Base-by-base conservation (phyloP, 163 green algal genomes). In the Trebouxia gelatinosa region DNA sequence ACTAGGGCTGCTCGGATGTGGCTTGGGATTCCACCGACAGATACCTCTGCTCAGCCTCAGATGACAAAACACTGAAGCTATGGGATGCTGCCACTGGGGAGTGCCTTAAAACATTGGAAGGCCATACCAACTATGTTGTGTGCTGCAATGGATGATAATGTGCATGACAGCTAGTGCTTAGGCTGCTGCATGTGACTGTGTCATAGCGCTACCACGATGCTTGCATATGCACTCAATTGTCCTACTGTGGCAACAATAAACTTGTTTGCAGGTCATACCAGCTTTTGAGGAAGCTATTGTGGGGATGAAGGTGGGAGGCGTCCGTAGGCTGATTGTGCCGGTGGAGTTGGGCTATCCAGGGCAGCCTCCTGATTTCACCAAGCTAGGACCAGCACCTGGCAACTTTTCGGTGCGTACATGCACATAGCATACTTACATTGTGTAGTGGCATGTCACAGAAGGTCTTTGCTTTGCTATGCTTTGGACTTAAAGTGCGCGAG, bases 41-140 rank as follows among this genome's bases (percentile, higher is more conserved):
- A 26, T 92, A 90, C 65, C 46, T 98, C 1, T 85, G 78, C 48
- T 95, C 92, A 16, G 94, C 94, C 2, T 93, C 89, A 1, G 94
- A 98, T 81, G 95, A 99, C 86, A 84, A 89, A 5, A 97, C 87
- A 0, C 74, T 96, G 11, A 85, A 88, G 31, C 77, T 98, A 28
- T 99, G 95, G 95, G 90, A 97, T 58, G 86, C 88, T 0, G 82
- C 82, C 21, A 89, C 78, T 1, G 90, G 90, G 17, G 48, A 78
- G 37, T 92, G 84, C 78, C 54, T 95, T 28, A 85, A 86, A 35
- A 89, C 78, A 5, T 86, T 97, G 26, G 39, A 74, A 54, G 92
- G 92, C 17, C 95, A 99, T 84, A 98, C 94, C 0, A 91, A 97
- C 84, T 97, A 93, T 81, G 94, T 97, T 2, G 94, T 96, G 61